phyloP scores from a whole-genome alignment of 2,329 filamentous ascomycete species.

The Paecilomyces fulvus region DNA sequence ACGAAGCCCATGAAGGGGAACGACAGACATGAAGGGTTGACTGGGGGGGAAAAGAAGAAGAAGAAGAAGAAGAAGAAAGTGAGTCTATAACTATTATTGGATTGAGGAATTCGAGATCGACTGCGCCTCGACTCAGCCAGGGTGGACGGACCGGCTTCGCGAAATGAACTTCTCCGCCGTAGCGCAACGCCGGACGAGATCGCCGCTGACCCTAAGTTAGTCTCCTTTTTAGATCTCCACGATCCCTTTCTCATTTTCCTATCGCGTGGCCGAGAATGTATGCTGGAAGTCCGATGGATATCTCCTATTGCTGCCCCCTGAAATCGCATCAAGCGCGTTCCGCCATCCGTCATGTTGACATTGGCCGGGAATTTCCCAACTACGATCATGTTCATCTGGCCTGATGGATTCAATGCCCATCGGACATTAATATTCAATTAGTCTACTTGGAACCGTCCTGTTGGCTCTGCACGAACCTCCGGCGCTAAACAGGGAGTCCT shows the following conservation, averaged over 20 bases:
- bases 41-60: background rate
- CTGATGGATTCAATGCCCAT: background rate
- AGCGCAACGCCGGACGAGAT: background rate
- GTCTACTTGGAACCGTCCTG: background rate
- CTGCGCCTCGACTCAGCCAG: background rate
- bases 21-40: background rate
- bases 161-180: background rate
- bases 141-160: background rate
- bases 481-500: background rate
- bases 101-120: background rate
- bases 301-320: background rate
- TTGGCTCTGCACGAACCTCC: background rate
- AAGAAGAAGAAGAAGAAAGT: background rate
- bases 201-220: background rate
- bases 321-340: background rate
- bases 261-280: background rate
- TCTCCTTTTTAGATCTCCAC: background rate
- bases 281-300: background rate
- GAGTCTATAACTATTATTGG: background rate
- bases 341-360: background rate
- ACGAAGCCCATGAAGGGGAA: background rate
- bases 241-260: background rate
- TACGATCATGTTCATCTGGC: background rate
- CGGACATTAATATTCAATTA: background rate
- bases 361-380: background rate